Percentiles rank a stretch among this genome's conserved stretches.
These are phyloP conservation scores for Rhazya stricta DNA, from an alignment of 257 asterid species.

Conservation along the genomic window DNA sequence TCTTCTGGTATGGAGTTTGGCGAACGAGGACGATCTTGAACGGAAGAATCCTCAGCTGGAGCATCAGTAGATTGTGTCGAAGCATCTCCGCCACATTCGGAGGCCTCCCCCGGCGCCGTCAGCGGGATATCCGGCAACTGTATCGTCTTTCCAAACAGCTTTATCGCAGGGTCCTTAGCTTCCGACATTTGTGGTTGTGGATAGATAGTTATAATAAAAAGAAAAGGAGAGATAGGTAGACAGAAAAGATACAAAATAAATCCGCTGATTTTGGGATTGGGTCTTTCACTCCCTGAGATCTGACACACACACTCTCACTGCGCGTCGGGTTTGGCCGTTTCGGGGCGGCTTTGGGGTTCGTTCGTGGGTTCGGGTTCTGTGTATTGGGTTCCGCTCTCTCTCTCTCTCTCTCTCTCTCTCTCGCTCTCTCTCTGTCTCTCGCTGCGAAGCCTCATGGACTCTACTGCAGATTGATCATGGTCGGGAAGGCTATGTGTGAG, in stretches of 20 bases:
- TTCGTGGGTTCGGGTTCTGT: slow-evolving; percentile 3
- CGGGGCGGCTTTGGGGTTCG: slow-evolving; percentile 6
- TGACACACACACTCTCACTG: slow-evolving; percentile 34
- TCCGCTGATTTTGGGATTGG: slow-evolving; percentile 23
- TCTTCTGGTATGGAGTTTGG: slow-evolving; percentile 43
- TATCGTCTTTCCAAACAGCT: slow-evolving; percentile 86
- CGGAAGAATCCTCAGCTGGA: slow-evolving; percentile 30
- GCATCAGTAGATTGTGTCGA: slow-evolving; percentile 27
- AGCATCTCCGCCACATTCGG: slow-evolving; percentile 22
- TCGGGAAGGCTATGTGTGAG: slow-evolving; percentile 29
- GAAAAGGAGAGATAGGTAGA: slow-evolving; percentile 1
- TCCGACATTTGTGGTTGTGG: slow-evolving; percentile 47
- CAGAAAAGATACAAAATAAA: slow-evolving; percentile 1
- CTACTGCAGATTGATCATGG: slow-evolving; percentile 6
- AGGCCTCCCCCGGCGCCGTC: slow-evolving; percentile 18
- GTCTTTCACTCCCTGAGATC: slow-evolving; percentile 36
- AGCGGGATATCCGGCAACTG: slow-evolving; percentile 43
- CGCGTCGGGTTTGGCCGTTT: slow-evolving; percentile 3
- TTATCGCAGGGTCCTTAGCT: slow-evolving; percentile 72
- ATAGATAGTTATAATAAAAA: slow-evolving; percentile 3
- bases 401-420: background rate
- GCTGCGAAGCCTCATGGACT: background rate
- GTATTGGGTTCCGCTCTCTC: slow-evolving; percentile 2
- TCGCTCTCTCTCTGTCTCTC: no score
- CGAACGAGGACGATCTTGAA: slow-evolving; percentile 38